Evolutionary conservation across 306 rosid species (phyloP), one percentile per base, ranked within the genome.

Genomic region (Cucurbita argyrosperma): DNA sequence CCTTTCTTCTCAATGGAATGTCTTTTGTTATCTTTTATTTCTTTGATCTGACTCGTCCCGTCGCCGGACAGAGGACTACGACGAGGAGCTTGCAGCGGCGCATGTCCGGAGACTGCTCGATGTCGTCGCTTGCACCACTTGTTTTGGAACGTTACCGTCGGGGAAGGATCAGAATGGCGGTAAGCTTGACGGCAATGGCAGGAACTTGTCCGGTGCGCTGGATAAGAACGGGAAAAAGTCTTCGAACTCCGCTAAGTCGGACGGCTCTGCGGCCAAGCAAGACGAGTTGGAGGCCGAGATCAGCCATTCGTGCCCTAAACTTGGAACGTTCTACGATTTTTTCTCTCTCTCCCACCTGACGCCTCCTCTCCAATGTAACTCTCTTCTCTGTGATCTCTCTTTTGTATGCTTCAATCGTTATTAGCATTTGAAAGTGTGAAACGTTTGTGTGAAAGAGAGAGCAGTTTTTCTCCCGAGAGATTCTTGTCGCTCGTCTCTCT

Each of bases 341-440:
- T 94, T 94, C 84, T 94, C 97, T 62, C 97, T 94, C 55, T 85
- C 97, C 10, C 86, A 90, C 53, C 96, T 90, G 82, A 86, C 85
- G 60, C 92, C 96, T 0, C 98, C 98, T 49, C 77, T 94, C 72
- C 98, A 90, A 67, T 89, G 98, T 94, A 89, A 52, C 30, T 45
- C 4, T 26, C 21, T 61, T 50, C 53, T 76, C 51, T 76, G 52
- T 55, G 57, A 10, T 8, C 42, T 76, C 2, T 74, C 49, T 18
- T 18, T 23, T 39, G 14, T 54, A 10, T 65, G 15, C 15, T 69
- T 66, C 4, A 30, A 30, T 30, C 35, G 4, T 30, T 30, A 30
- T 30, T 30, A 30, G 35, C 35, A 2, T 30, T 30, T 30, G 35
- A 30, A 30, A 30, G 35, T 30, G 35, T 30, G 52, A 40, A 37